A percentile compares a stretch with the other conserved stretches of the same genome.
phyloP scores from a whole-genome alignment of 2,329 filamentous ascomycete genomes.

The Botryotinia convoluta region DNA sequence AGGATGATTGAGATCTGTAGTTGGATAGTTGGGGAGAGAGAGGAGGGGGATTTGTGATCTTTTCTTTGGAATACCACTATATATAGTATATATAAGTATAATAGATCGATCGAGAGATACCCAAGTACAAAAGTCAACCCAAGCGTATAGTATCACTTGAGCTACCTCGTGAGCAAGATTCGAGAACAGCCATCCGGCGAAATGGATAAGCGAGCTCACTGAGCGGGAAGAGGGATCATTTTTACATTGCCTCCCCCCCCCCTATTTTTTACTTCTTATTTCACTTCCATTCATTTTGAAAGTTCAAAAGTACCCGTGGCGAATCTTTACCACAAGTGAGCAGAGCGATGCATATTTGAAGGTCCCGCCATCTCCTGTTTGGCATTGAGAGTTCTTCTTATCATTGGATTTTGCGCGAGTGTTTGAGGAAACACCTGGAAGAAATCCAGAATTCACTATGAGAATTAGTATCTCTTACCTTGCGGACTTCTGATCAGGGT shows the following conservation, averaged over 20 bases:
- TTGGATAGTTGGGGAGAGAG: neutral
- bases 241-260: neutral
- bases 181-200: accelerated
- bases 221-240: neutral
- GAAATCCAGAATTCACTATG: too few species aligned
- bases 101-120: neutral
- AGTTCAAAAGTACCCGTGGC: neutral
- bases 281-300: neutral
- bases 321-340: too few species aligned
- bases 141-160: neutral
- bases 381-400: too few species aligned
- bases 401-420: too few species aligned
- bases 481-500: too few species aligned
- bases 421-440: too few species aligned
- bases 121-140: neutral
- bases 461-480: too few species aligned
- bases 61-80: neutral
- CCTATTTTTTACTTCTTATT: too few species aligned
- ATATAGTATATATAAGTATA: neutral
- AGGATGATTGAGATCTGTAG: neutral
- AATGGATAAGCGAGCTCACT: neutral
- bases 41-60: neutral
- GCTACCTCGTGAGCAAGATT: too few species aligned
- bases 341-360: too few species aligned
- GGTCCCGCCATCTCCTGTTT: too few species aligned